These are phyloP conservation scores for Hansenula sp. DNA, from an alignment of 1,139 yeast species.

Conservation along the genomic window DNA sequence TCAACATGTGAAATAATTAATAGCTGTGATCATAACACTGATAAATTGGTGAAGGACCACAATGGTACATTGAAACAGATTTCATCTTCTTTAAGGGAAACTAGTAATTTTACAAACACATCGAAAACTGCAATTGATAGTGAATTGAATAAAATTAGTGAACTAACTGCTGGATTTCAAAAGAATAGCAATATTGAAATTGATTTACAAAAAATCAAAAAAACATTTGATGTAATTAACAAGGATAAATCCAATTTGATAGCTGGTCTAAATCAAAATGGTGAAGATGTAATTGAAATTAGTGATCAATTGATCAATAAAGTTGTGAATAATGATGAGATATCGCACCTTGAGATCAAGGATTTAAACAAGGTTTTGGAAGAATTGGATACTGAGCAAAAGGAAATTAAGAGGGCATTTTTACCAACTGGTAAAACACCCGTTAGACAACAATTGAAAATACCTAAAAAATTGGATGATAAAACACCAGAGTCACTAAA, in stretches of 20 bases:
- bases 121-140: conserved; percentile 13
- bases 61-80: conserved; percentile 19
- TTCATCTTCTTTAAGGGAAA: conserved; percentile 13
- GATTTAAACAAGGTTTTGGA: conserved; percentile 17
- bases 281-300: background rate
- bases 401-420: conserved; percentile 17
- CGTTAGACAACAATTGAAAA: conserved; percentile 13
- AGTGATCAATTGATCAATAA: conserved; percentile 2
- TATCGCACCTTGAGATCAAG: conserved; percentile 11
- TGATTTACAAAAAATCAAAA: conserved; percentile 3
- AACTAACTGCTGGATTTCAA: conserved; percentile 9
- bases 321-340: conserved; percentile 11
- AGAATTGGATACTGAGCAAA: conserved; percentile 22
- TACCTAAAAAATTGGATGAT: conserved; percentile 11
- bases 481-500: background rate
- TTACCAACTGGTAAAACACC: conserved; percentile 27
- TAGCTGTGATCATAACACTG: conserved; percentile 29
- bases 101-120: conserved; percentile 10
- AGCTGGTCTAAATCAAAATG: conserved; percentile 1
- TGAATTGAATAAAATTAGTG: conserved; percentile 15
- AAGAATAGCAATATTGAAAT: conserved; percentile 1
- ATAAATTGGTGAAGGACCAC: conserved; percentile 23
- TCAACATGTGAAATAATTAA: conserved; percentile 29
- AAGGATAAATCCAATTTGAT: conserved; percentile 1
- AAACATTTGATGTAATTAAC: conserved; percentile 4